A percentile compares a stretch with the other conserved stretches of the same genome.
phyloP scores from a whole-genome alignment of 208 protist species.

The Crithidia thermophila region DNA sequence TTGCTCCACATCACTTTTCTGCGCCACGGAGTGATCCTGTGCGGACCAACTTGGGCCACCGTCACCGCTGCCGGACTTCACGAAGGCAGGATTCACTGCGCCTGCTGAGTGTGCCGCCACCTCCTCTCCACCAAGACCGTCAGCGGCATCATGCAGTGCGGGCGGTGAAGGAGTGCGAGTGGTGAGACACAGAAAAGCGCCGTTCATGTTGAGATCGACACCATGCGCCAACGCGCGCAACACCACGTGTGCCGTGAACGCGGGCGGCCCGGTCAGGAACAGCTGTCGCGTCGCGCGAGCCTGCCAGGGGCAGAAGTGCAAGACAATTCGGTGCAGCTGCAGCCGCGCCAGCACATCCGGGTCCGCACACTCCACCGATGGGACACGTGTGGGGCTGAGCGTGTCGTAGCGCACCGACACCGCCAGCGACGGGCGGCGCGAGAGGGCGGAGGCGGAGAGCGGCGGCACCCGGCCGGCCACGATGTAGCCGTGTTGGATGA shows the following conservation, averaged over 20 bases:
- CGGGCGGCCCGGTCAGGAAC: slow-evolving; percentile 65
- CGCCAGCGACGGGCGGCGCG: neutral
- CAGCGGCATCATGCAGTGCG: neutral
- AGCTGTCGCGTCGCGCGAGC: slow-evolving; percentile 42
- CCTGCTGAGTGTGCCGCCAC: neutral
- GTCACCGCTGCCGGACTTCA: no score
- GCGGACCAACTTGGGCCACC: no score
- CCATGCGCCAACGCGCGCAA: slow-evolving; percentile 48
- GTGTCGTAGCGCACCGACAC: slow-evolving; percentile 46
- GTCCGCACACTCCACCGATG: slow-evolving; percentile 19
- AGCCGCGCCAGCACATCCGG: slow-evolving; percentile 25
- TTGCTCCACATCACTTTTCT: slow-evolving; percentile 4
- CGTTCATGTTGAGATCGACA: slow-evolving; percentile 57
- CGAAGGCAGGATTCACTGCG: neutral
- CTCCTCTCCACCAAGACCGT: neutral
- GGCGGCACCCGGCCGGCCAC: slow-evolving; percentile 19
- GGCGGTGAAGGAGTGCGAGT: no score
- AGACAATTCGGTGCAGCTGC: slow-evolving; percentile 40
- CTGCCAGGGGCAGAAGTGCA: slow-evolving; percentile 42
- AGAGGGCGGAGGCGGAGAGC: neutral
- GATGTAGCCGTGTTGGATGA: slow-evolving; percentile 48
- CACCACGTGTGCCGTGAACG: slow-evolving; percentile 60
- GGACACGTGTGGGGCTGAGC: slow-evolving; percentile 10
- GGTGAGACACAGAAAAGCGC: slow-evolving; percentile 34
- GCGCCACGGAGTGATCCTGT: neutral